Conservation (phyloP, 2,329 filamentous ascomycete species). For the Venturia asperata region DNA sequence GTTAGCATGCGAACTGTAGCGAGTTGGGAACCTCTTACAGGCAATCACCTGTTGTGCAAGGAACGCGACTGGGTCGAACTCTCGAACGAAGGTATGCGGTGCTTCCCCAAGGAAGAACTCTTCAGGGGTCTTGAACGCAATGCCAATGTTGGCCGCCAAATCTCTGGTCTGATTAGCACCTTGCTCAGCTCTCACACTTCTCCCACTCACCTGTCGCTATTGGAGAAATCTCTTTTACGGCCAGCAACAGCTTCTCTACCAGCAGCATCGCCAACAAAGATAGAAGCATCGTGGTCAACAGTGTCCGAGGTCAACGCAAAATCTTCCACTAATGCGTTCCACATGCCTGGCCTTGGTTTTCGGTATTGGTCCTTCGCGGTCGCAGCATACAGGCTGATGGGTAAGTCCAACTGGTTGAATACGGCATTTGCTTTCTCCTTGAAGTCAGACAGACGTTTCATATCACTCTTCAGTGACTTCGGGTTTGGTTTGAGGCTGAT, state of each 20-base stretch:
- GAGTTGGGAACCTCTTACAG: background rate
- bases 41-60: background rate
- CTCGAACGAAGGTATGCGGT: constrained; percentile 57
- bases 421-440: constrained; percentile 71
- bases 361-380: constrained; percentile 74
- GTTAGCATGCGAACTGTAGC: background rate
- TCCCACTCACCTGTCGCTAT: constrained; percentile 47
- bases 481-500: constrained; percentile 67
- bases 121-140: constrained; percentile 79
- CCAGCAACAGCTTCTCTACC: constrained; percentile 40
- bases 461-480: constrained; percentile 61
- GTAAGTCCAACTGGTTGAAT: constrained; percentile 64
- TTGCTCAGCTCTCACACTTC: constrained; percentile 8
- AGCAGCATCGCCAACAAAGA: constrained; percentile 87
- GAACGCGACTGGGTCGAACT: constrained; percentile 58
- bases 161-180: constrained; percentile 46
- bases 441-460: constrained; percentile 67
- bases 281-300: constrained; percentile 62
- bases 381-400: constrained; percentile 76
- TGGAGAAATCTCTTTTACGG: constrained; percentile 51
- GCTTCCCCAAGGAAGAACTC: constrained; percentile 75
- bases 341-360: constrained; percentile 87
- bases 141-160: constrained; percentile 76
- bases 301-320: constrained; percentile 40
- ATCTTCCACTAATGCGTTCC: constrained; percentile 58